Evolutionary conservation across 2,329 filamentous ascomycete species (phyloP).

Genomic region (Rhynchosporium graminicola): DNA sequence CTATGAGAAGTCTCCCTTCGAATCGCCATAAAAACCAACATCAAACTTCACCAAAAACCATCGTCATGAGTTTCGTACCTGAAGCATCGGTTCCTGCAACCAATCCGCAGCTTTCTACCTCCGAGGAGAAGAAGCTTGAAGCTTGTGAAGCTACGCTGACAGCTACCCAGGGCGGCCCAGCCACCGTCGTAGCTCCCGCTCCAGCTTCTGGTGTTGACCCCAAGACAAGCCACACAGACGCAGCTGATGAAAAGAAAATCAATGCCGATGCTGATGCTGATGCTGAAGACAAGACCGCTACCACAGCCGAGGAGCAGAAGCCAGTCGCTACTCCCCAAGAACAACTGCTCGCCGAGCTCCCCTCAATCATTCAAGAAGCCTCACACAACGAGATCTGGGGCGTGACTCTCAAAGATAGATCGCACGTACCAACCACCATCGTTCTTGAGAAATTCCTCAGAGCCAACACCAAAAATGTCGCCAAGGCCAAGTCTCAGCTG

Average conservation of each 20-base stretch:
- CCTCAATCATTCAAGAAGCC: conserved; percentile 56
- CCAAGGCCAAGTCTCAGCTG: conserved; percentile 76
- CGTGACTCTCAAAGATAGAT: conserved; percentile 57
- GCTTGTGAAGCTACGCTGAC: conserved; percentile 22
- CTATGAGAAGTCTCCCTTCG: conserved; percentile 13
- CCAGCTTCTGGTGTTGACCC: conserved; percentile 3
- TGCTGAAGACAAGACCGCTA: conserved; percentile 9
- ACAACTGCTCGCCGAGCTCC: conserved; percentile 59
- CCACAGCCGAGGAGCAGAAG: conserved; percentile 11
- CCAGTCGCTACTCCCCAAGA: conserved; percentile 44
- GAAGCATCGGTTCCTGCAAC: conserved; percentile 25
- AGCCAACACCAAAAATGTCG: conserved; percentile 77
- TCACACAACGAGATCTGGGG: conserved; percentile 84
- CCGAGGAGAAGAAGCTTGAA: conserved; percentile 24
- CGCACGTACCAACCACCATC: conserved; percentile 74
- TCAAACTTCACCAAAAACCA: conserved; percentile 13
- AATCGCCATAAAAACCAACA: background rate
- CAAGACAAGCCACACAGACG: background rate
- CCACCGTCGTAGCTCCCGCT: conserved; percentile 14
- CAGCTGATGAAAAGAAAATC: conserved; percentile 19
- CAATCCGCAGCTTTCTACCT: conserved; percentile 19
- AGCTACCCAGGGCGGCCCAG: conserved; percentile 12
- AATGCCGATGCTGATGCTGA: background rate
- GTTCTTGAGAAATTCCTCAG: conserved; percentile 92
- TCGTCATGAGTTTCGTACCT: conserved; percentile 30